phyloP scores from a whole-genome alignment of 768 basidiomycete genomes.

The Collybiopsis luxurians region DNA sequence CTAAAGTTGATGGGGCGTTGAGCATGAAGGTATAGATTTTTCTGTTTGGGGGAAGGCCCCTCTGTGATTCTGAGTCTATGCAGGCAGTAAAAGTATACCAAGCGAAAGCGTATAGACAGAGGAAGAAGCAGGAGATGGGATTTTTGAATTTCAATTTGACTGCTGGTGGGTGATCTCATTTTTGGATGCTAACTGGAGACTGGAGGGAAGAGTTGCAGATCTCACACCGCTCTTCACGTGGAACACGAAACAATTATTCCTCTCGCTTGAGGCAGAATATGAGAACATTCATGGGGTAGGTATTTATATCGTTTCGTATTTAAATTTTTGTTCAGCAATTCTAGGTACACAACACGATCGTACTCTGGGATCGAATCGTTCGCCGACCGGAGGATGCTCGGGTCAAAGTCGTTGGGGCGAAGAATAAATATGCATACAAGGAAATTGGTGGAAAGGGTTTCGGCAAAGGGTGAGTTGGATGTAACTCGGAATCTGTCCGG shows the following conservation, averaged over 20 bases:
- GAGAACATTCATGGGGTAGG: slow-evolving; percentile 69
- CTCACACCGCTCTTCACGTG: slow-evolving; percentile 83
- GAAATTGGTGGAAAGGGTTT: slow-evolving; percentile 66
- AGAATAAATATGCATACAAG: slow-evolving; percentile 84
- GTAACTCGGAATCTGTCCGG: neutral
- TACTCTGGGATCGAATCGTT: slow-evolving; percentile 91
- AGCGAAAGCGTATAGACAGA: slow-evolving; percentile 35
- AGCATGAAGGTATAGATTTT: slow-evolving; percentile 1
- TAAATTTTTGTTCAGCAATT: too few species aligned
- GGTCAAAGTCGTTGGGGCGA: slow-evolving; percentile 58
- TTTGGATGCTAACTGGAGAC: neutral
- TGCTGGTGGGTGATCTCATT: slow-evolving; percentile 42
- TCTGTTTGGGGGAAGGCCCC: neutral
- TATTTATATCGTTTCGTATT: too few species aligned
- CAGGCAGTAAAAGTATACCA: slow-evolving; percentile 22
- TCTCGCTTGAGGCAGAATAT: slow-evolving; percentile 87
- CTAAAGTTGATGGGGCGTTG: slow-evolving; percentile 50
- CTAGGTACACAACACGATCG: slow-evolving; percentile 75
- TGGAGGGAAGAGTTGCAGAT: too few species aligned
- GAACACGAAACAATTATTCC: slow-evolving; percentile 95
- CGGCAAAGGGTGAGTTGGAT: slow-evolving; percentile 49
- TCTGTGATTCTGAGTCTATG: slow-evolving; percentile 13
- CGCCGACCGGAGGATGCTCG: slow-evolving; percentile 71
- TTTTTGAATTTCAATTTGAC: slow-evolving; percentile 58
- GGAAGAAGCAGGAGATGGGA: slow-evolving; percentile 48